Percentiles rank a stretch among this genome's conserved stretches.
phyloP scores from a whole-genome alignment of 176 grass and related monocot genomes.

The Tillandsia leiboldiana region DNA sequence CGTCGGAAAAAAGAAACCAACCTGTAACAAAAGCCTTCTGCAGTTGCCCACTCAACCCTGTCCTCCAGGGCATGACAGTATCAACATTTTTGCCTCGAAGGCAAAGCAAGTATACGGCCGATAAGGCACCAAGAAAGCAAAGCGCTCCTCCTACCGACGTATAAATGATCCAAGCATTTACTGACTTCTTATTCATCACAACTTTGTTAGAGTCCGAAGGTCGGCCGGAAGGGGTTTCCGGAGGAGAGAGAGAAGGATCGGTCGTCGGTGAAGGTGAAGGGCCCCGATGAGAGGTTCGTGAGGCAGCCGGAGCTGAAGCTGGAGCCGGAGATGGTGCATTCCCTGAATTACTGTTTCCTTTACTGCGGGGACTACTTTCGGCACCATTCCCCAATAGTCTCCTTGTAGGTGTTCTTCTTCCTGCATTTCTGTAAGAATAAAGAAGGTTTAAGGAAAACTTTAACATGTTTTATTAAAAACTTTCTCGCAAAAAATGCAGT shows the following conservation, averaged over 20 bases:
- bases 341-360: neutral
- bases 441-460: neutral
- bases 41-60: constrained; percentile 53
- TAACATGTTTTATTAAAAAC: neutral
- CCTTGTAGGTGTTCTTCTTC: neutral
- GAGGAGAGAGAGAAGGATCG: neutral
- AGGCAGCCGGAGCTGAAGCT: neutral
- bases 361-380: neutral
- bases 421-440: neutral
- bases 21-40: constrained; percentile 58
- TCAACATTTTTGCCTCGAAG: constrained; percentile 36
- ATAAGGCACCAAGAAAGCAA: constrained; percentile 22
- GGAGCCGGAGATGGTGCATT: neutral
- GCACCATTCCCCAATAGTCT: neutral
- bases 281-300: neutral
- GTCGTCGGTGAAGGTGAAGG: neutral
- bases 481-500: too few species aligned
- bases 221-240: neutral
- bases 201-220: neutral
- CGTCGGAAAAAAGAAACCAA: constrained; percentile 2
- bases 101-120: constrained; percentile 25
- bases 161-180: constrained; percentile 18
- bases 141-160: constrained; percentile 24
- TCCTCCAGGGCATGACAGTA: constrained; percentile 48
- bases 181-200: neutral